Conservation (phyloP, 106 monocot genomes). For the Platanthera guangdongensis region DNA sequence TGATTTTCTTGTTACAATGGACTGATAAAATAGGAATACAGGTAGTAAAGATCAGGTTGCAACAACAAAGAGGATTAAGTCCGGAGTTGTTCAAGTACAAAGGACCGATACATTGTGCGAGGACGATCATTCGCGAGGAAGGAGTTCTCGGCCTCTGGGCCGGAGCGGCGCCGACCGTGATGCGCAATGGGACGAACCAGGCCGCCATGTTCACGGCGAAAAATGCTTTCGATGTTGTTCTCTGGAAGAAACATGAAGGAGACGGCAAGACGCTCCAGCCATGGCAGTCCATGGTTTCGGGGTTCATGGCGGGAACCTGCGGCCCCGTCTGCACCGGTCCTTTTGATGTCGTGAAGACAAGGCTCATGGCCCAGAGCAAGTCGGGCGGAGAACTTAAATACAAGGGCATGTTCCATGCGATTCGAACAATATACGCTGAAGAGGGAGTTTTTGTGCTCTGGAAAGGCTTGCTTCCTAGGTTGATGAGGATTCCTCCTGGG, state of each 20-base stretch:
- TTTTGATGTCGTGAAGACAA: conserved; percentile 95
- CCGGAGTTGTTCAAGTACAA: conserved; percentile 66
- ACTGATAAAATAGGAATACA: conserved; percentile 4
- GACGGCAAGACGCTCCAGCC: conserved; percentile 80
- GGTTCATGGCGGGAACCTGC: conserved; percentile 81
- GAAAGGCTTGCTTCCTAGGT: conserved; percentile 88
- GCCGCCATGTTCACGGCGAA: conserved; percentile 97
- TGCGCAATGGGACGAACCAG: conserved; percentile 95
- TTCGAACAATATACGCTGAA: conserved; percentile 65
- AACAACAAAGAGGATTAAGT: conserved; percentile 79
- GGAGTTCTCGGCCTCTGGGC: conserved; percentile 82
- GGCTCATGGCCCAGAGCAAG: conserved; percentile 84
- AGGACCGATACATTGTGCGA: conserved; percentile 84
- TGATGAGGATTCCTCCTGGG: conserved; percentile 97
- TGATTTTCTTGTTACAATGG: too few species aligned
- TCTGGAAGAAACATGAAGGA: conserved; percentile 93
- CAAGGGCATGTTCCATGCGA: conserved; percentile 80
- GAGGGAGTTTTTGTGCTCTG: conserved; percentile 75
- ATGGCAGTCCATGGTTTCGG: conserved; percentile 97
- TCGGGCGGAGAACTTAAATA: conserved; percentile 48
- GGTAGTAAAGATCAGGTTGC: conserved; percentile 95
- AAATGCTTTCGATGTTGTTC: conserved; percentile 58
- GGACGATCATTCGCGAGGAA: conserved; percentile 71
- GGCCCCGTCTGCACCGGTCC: conserved; percentile 90
- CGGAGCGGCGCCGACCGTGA: conserved; percentile 83